These are phyloP conservation scores for Cutaneotrichosporon dermatis DNA, from an alignment of 1,284 basidiomycete genomes.

Conservation along the genomic window DNA sequence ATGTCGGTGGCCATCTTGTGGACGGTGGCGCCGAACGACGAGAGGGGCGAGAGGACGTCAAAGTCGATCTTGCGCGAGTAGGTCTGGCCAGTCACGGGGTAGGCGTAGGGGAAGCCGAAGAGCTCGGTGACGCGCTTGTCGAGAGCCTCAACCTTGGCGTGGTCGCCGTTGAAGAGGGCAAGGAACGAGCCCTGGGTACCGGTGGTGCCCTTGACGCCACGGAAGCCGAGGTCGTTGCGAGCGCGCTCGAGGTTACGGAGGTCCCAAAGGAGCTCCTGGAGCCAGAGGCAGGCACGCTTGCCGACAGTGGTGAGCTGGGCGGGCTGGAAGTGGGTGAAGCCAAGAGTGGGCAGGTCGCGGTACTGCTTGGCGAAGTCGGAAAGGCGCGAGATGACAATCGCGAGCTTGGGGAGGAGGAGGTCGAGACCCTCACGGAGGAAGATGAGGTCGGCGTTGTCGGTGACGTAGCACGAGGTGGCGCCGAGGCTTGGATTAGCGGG, in stretches of 20 bases:
- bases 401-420: conserved; percentile 80
- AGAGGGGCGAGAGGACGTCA: conserved; percentile 83
- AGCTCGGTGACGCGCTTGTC: conserved; percentile 85
- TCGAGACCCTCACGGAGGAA: conserved; percentile 85
- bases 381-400: conserved; percentile 82
- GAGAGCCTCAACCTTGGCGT: conserved; percentile 86
- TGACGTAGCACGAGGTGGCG: conserved; percentile 97
- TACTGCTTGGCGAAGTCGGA: conserved; percentile 70
- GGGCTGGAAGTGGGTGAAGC: conserved; percentile 99
- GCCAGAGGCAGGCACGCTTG: conserved; percentile 98
- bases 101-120: conserved; percentile 87
- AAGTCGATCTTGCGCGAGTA: conserved; percentile 97
- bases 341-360: conserved; percentile 77
- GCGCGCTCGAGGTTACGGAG: conserved; percentile 88
- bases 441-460: conserved; percentile 97
- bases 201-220: conserved; percentile 98
- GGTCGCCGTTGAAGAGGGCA: conserved; percentile 89
- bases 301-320: conserved; percentile 98
- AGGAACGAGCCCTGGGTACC: conserved; percentile 97
- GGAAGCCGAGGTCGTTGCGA: conserved; percentile 89
- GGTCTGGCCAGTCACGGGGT: conserved; percentile 97
- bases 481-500: conserved; percentile 60
- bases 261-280: conserved; percentile 97
- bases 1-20: conserved; percentile 98
- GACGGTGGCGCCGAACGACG: conserved; percentile 88